phyloP scores from a whole-genome alignment of 345 rosid species.

The Pseudoturritis turrita region DNA sequence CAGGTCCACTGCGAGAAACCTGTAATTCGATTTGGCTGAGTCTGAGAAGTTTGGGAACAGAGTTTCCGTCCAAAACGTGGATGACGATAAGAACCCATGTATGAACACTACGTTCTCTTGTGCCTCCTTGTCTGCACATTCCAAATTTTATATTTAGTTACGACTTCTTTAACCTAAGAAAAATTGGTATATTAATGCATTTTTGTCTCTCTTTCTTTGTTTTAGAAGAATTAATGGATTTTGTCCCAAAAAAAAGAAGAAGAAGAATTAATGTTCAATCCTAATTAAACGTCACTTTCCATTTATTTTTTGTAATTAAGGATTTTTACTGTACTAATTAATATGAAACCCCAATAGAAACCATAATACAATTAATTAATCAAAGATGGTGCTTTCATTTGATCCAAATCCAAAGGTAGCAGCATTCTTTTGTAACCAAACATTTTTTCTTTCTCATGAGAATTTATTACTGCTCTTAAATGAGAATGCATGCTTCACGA shows the following conservation, averaged over 20 bases:
- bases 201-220: background rate
- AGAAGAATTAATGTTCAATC: slow-evolving; percentile 6
- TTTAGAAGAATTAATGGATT: background rate
- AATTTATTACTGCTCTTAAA: background rate
- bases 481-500: slow-evolving; percentile 29
- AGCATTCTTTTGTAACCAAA: background rate
- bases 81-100: slow-evolving; percentile 98
- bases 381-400: background rate
- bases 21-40: slow-evolving; percentile 52
- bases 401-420: background rate
- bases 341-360: background rate
- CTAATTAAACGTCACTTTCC: background rate
- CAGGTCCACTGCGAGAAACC: slow-evolving; percentile 81
- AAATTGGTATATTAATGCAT: background rate
- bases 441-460: background rate
- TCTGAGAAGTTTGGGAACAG: slow-evolving; percentile 85
- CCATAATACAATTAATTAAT: background rate
- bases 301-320: background rate
- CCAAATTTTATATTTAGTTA: background rate
- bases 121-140: slow-evolving; percentile 37
- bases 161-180: background rate
- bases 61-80: slow-evolving; percentile 95
- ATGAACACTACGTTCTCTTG: slow-evolving; percentile 82
- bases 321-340: background rate
- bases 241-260: too few relatives aligned